Conservation (phyloP, 352 stramenopile genomes). For the Phytophthora pisi region DNA sequence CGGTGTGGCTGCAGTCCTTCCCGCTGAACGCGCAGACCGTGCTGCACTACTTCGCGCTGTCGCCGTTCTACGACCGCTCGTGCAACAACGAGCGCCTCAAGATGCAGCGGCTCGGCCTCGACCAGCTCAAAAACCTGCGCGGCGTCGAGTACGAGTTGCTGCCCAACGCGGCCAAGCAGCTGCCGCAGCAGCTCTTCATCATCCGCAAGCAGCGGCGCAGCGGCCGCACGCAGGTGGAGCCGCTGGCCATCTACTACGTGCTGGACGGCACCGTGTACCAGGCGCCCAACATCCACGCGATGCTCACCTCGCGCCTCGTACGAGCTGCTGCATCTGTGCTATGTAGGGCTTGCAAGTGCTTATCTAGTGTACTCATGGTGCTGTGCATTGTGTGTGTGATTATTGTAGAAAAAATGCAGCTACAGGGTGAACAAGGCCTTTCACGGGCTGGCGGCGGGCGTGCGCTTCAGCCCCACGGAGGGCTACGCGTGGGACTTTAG, state of each 20-base stretch:
- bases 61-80: slow-evolving; percentile 88
- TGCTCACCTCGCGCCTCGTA: slow-evolving; percentile 88
- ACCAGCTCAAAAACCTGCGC: slow-evolving; percentile 89
- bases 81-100: slow-evolving; percentile 92
- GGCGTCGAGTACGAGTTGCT: slow-evolving; percentile 91
- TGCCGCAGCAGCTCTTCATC: slow-evolving; percentile 87
- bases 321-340: slow-evolving; percentile 8
- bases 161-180: slow-evolving; percentile 80
- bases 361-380: too few relatives aligned
- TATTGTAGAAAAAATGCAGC: slow-evolving; percentile 82
- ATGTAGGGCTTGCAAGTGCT: not conserved
- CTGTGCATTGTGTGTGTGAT: not conserved
- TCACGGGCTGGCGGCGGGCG: slow-evolving; percentile 67
- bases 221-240: slow-evolving; percentile 76
- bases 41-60: slow-evolving; percentile 88
- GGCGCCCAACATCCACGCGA: slow-evolving; percentile 87
- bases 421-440: slow-evolving; percentile 88
- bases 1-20: slow-evolving; percentile 88
- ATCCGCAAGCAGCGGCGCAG: slow-evolving; percentile 87
- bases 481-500: slow-evolving; percentile 90
- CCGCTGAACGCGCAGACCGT: slow-evolving; percentile 84
- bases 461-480: slow-evolving; percentile 87
- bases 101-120: slow-evolving; percentile 87
- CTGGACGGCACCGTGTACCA: slow-evolving; percentile 89
- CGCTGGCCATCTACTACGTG: slow-evolving; percentile 89